Evolutionary conservation across 495 filamentous ascomycete species (phyloP).

Genomic region (Staphylotrichum longicolle): DNA sequence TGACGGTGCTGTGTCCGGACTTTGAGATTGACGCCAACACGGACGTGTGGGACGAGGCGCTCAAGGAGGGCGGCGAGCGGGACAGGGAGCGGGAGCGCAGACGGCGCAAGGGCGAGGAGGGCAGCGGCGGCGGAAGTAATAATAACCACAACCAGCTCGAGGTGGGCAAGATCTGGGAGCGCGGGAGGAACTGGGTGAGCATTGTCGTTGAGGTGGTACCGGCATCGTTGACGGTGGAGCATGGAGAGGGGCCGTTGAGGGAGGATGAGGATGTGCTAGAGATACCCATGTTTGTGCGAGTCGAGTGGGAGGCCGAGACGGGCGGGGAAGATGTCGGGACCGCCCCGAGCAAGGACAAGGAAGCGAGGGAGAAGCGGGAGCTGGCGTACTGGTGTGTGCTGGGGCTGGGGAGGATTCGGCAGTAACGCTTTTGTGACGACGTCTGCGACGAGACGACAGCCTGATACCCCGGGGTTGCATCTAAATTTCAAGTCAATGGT

Average conservation of each 20-base stretch:
- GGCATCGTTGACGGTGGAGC: constrained; percentile 45
- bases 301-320: constrained; percentile 86
- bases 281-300: constrained; percentile 86
- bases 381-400: constrained; percentile 94
- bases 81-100: constrained; percentile 30
- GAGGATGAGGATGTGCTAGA: constrained; percentile 90
- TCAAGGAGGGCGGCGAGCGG: constrained; percentile 48
- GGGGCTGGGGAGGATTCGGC: constrained; percentile 74
- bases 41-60: constrained; percentile 93
- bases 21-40: constrained; percentile 95
- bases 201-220: constrained; percentile 90
- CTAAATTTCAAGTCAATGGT: not conserved
- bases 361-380: constrained; percentile 60
- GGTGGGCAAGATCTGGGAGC: constrained; percentile 92
- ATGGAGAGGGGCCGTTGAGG: constrained; percentile 35
- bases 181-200: constrained; percentile 90
- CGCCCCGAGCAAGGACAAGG: constrained; percentile 38
- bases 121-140: constrained; percentile 29
- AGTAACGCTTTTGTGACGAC: constrained; percentile 13
- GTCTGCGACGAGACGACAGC: not conserved
- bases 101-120: constrained; percentile 39
- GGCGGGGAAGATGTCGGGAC: constrained; percentile 60
- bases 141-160: constrained; percentile 61
- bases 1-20: constrained; percentile 90
- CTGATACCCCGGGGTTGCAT: constrained; percentile 12